Evolutionary conservation across 2,329 filamentous ascomycete species (phyloP).

Genomic region (Hyphodiscus sp.): DNA sequence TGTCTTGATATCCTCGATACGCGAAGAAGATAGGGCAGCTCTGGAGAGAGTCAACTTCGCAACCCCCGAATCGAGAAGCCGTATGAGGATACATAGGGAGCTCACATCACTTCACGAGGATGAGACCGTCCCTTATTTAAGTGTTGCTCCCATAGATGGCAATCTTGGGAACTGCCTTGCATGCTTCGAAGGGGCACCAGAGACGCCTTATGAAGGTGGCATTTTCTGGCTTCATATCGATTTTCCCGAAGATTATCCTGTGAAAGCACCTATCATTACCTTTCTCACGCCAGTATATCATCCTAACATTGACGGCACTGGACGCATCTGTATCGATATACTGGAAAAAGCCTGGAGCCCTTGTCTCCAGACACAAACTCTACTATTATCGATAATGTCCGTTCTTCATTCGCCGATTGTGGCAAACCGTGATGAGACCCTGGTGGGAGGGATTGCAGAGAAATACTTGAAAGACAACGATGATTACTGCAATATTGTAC

Average conservation of each 20-base stretch:
- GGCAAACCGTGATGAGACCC: not conserved
- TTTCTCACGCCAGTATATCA: slow-evolving; percentile 4
- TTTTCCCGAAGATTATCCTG: slow-evolving; percentile 1
- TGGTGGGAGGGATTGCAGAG: not conserved
- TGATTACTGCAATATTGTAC: not conserved
- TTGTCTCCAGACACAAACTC: not conserved
- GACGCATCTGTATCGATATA: not conserved
- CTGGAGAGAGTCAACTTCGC: not conserved
- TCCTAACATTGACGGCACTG: not conserved
- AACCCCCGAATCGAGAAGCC: not conserved
- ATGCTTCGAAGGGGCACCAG: slow-evolving; percentile 1
- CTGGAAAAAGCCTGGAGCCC: not conserved
- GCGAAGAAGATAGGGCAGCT: not conserved
- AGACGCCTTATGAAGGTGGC: not conserved
- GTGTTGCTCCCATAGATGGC: slow-evolving; percentile 3
- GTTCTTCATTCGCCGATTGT: not conserved
- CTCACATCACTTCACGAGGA: not conserved
- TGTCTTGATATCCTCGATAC: not conserved
- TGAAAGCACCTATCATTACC: not conserved
- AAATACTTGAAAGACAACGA: not conserved
- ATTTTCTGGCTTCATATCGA: slow-evolving; percentile 3
- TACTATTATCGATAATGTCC: not conserved
- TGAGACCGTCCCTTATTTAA: not conserved
- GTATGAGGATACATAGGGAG: not conserved
- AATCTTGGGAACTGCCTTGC: slow-evolving; percentile 1